Base-by-base conservation (phyloP, 306 rosid genomes). In the Betula pendula region DNA sequence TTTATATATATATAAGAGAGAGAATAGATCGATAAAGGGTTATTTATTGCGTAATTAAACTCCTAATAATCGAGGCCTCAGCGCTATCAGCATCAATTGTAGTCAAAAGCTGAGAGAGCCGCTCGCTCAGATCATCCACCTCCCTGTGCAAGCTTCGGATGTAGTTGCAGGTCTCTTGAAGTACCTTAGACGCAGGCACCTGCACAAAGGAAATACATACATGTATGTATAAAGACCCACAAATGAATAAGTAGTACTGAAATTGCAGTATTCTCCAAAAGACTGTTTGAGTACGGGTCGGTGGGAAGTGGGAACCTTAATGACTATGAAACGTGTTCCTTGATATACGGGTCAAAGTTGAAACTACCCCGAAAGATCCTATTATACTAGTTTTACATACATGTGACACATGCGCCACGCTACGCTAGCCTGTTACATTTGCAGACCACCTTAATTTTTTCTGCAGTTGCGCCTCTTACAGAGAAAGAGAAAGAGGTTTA, bases 141-240 rank as follows among this genome's bases (percentile, higher is more conserved):
- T 95, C 99, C 77, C 85, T 85, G 88, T 92, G 96, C 74, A 95
- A 85, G 84, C 75, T 90, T 85, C 96, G 89, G 49, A 95, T 95
- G 85, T 95, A 92, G 87, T 91, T 92, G 85, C 99, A 95, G 73
- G 99, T 95, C 84, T 95, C 99, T 74, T 95, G 99, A 81, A 95
- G 97, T 84, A 95, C 97, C 95, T 95, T 95, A 2, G 99, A 88
- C 38, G 99, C 99, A 72, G 99, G 88, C 68, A 90, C 99, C 99
- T 95, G 82, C 82, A 70, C 65, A 74, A 78, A 71, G 77, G 33
- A 29, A 38, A 35, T 35, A 2, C 8, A 38, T 38, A 6, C 1
- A 38, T 38, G 6, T 38, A 38, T 38, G 5, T 38, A 38, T n/a
- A 52, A n/a, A 20, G 59, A 22, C 59, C 24, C 8, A 52, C 27